Evolutionary conservation across 1,139 yeast species (phyloP), one percentile per base, ranked within the genome.

Genomic region (Spathaspora sp.): DNA sequence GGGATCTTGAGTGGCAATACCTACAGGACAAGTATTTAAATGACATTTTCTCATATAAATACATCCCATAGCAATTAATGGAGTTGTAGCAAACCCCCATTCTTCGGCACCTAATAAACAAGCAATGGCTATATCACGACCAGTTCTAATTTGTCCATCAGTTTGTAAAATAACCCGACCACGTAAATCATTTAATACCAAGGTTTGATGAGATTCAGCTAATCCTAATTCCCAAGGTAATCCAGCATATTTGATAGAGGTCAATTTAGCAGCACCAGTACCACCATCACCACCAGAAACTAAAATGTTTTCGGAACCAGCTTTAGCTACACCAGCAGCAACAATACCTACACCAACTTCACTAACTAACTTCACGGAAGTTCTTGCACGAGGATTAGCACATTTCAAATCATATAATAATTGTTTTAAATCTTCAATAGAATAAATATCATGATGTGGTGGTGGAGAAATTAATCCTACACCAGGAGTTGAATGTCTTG

Each of bases 221-320:
- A 93, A 80, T 64, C 99, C 99, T 58, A 93, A 80, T 70, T 93
- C 99, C 99, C 99, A 93, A 44, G 99, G 98, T 57, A 93, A 79
- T 70, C 98, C 98, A 46, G 99, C 97, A 64, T 90, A 85, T 68
- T 91, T 91, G 67, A 93, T 89, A 62, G 97, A 93, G 26, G 98
- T 91, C 89, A 95, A 89, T 68, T 95, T 84, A 48, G 97, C 93
- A 48, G 98, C 98, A 84, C 99, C 99, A 52, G 99, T 93, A 77
- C 99, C 99, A 81, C 99, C 99, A 68, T 91, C 98, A 64, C 95
- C 97, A 61, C 98, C 98, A 51, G 97, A 88, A 56, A 93, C 89
- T 63, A 91, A 78, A 59, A 93, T 87, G 66, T 91, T 96, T 65
- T 93, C 98, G 13, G 98, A 97, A 64, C 95, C 95, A 25, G 99